Percentiles rank a stretch among this genome's conserved stretches.
These are phyloP conservation scores for Aspergillus persii DNA, from an alignment of 2,329 filamentous ascomycete species.

Conservation along the genomic window DNA sequence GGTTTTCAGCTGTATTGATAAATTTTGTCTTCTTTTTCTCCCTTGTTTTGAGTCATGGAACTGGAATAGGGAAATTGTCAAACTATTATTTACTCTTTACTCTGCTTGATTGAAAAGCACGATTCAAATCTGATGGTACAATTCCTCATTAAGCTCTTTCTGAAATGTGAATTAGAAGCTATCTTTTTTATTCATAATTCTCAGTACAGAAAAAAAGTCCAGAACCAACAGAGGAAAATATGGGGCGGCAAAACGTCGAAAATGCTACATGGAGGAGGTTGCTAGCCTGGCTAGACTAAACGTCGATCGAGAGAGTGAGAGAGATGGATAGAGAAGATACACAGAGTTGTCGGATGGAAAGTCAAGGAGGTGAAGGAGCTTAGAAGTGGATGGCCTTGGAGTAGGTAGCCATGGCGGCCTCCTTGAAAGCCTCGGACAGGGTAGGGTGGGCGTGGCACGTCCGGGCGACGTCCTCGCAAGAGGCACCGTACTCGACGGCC, in stretches of 20 bases:
- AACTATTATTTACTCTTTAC: too few species aligned
- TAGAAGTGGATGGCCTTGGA: constrained; percentile 95
- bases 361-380: constrained; percentile 21
- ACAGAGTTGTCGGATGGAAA: constrained; percentile 12
- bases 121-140: background rate
- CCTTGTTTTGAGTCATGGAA: too few species aligned
- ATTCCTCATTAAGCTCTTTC: background rate
- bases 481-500: constrained; percentile 94
- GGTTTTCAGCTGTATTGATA: too few species aligned
- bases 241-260: constrained; percentile 21
- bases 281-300: constrained; percentile 34
- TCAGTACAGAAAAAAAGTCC: constrained; percentile 14
- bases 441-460: constrained; percentile 97
- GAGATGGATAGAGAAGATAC: constrained; percentile 25
- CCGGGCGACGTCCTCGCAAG: constrained; percentile 88
- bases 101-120: too few species aligned
- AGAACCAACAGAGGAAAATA: constrained; percentile 28
- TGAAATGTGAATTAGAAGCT: constrained; percentile 2
- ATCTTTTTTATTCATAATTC: constrained; percentile 20
- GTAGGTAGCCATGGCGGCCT: constrained; percentile 97
- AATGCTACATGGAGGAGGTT: constrained; percentile 36
- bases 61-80: background rate
- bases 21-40: too few species aligned
- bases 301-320: constrained; percentile 10
- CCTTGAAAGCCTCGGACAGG: constrained; percentile 96